Evolutionary conservation across 208 protist species (phyloP).

Genomic region (Leptomonas seymouri): DNA sequence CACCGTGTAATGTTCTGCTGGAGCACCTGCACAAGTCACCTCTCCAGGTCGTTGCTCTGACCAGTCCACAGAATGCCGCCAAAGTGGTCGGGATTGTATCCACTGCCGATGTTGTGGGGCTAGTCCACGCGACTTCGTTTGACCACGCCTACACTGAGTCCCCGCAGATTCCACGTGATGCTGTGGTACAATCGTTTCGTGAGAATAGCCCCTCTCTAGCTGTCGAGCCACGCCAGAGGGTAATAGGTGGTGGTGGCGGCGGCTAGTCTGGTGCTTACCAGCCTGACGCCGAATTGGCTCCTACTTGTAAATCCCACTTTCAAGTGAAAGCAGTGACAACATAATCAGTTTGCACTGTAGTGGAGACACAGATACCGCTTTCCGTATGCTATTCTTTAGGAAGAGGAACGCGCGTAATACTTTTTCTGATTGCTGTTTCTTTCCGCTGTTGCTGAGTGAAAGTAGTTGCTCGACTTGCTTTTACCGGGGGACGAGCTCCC

Average conservation of each 20-base stretch:
- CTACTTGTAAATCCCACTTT: conserved; percentile 1
- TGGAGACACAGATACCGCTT: no score
- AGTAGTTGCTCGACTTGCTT: no score
- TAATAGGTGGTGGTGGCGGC: neutral
- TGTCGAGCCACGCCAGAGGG: conserved; percentile 5
- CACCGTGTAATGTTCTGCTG: conserved; percentile 50
- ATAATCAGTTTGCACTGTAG: no score
- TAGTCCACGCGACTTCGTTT: conserved; percentile 64
- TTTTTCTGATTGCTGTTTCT: no score
- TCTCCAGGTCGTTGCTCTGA: conserved; percentile 48
- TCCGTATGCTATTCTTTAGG: no score
- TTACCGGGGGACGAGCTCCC: no score
- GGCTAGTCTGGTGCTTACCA: neutral
- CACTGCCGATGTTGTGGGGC: conserved; percentile 56
- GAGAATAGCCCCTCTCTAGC: conserved; percentile 22
- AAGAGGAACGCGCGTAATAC: no score
- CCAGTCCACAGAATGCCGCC: conserved; percentile 21
- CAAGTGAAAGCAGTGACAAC: no score
- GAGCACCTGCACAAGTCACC: conserved; percentile 49
- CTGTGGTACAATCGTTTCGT: conserved; percentile 38
- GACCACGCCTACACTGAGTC: conserved; percentile 33
- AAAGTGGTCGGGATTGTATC: conserved; percentile 59
- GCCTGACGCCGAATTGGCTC: neutral
- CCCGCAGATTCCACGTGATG: conserved; percentile 9
- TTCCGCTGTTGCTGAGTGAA: no score